These are phyloP conservation scores for Barnettozyma californica DNA, from an alignment of 805 yeast genomes.

Conservation along the genomic window DNA sequence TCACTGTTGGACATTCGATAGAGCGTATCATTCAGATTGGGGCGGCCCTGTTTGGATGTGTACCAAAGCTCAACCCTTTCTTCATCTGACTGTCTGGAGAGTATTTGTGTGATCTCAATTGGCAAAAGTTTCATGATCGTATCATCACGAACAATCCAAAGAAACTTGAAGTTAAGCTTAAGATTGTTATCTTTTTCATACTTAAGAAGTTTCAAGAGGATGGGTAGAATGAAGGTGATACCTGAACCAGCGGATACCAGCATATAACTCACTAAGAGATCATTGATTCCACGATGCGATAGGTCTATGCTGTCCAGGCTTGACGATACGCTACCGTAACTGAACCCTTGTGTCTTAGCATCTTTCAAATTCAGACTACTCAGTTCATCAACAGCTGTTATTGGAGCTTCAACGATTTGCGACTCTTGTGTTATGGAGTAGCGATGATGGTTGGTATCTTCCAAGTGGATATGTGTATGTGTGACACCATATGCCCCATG, in stretches of 20 bases:
- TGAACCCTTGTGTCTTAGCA: not conserved
- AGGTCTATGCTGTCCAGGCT: not conserved
- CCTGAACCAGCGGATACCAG: constrained; percentile 12
- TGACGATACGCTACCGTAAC: constrained; percentile 5
- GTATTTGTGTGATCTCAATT: not conserved
- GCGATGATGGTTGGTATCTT: not conserved
- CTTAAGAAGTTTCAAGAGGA: constrained; percentile 12
- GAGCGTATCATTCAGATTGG: constrained; percentile 14
- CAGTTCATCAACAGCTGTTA: not conserved
- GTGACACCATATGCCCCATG: constrained; percentile 27
- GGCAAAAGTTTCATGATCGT: constrained; percentile 5
- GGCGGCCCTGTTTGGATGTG: constrained; percentile 17
- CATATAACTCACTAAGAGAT: not conserved
- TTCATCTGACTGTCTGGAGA: not conserved
- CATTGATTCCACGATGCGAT: not conserved
- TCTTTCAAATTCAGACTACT: not conserved
- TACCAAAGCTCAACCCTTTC: constrained; percentile 15
- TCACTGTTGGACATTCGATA: not conserved
- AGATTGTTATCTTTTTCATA: constrained; percentile 8
- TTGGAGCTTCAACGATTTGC: not conserved
- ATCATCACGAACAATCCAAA: constrained; percentile 21
- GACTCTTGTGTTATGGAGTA: constrained; percentile 2
- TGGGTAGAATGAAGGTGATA: constrained; percentile 9
- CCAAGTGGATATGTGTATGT: constrained; percentile 8
- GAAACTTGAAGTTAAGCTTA: constrained; percentile 14